Evolutionary conservation across 2,329 filamentous ascomycete genomes (phyloP), one percentile per base, ranked within the genome.

Genomic region (Acrocalymma vagum): DNA sequence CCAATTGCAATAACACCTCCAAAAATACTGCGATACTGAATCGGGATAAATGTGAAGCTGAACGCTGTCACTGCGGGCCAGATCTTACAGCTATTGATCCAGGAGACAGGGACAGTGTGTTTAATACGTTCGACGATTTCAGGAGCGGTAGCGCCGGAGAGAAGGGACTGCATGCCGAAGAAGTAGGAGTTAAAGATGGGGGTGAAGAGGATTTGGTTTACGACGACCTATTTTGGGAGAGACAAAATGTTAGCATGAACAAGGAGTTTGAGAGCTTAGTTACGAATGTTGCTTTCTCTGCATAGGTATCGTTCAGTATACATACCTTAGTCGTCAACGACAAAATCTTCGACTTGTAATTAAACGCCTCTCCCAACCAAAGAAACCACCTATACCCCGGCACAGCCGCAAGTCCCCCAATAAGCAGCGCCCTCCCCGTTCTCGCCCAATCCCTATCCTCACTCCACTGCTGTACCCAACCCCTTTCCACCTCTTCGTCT

Each of bases 31-130:
- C 92, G 78, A 69, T 90, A 93, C 62, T 93, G 84, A 31, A 90
- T 76, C 17, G 85, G 83, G 4, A 96, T 75, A 60, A 90, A 94
- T n/a, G 87, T 84, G 62, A 96, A 95, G 67, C 80, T 92, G 63
- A 96, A 86, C 0, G 90, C 90, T 10, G 87, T 95, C 11, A 95
- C 87, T 0, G 84, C 83, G 0, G 92, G 93, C 92, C 92, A 96
- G 16, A 96, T 70, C 73, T 95, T 95, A 67, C 85, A 84, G 45
- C 86, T 88, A 67, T 94, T 96, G 62, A 83, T 67, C 62, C 89
- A 83, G 62, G 86, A 91, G 16, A 80, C 78, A 0, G 91, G 90
- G 0, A 96, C 86, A 0, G 91, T 92, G 43, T 84, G 78, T 53
- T 80, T 80, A 44, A 96, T 78, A 36, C 89, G 84, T 57, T 88